Evolutionary conservation across 768 basidiomycete genomes (phyloP), one percentile per base, ranked within the genome.

Genomic region (Lepiota brunneoincarnata): DNA sequence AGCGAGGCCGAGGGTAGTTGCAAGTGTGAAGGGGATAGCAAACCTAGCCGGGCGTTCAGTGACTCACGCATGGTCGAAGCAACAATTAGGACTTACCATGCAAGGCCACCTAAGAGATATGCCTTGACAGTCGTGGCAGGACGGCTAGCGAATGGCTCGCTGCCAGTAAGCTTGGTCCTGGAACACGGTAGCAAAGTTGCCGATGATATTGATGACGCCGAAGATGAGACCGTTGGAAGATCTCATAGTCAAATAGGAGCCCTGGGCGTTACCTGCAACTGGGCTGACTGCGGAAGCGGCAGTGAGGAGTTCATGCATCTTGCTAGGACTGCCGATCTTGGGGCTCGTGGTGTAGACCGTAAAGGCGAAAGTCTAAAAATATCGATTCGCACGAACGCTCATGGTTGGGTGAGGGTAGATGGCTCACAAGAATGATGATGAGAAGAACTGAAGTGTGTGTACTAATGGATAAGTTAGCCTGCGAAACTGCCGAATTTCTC

Each of bases 111-210:
- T 6, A 93, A 76, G 3, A 95, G 74, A 71, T 93, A 98, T 0
- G 90, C 94, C 68, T 93, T 94, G 55, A 95, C 93, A 11, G 88
- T 89, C n/a, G 80, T 85, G 1, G 82, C 85, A 0, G 92, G 93
- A 14, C 85, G 74, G 56, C 86, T 88, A 1, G 95, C 94, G n/a
- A 63, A 97, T 93, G 1, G 93, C 93, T 11, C 92, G 80, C 64
- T 93, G 91, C 86, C 91, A 96, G 69, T 96, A 98, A 0, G 90
- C 87, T 63, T 90, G 86, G 59, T 80, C 78, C 57, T 78, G 74
- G 63, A 78, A 80, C 4, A 79, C 76, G 10, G 75, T 77, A 10
- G 75, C 77, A 60, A 92, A 93, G 67, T 93, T 93, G 2, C 93
- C 91, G 51, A 90, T 84, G 59, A 92, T 81, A 67, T 93, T 94